A percentile compares a stretch with the other conserved stretches of the same genome.
Conservation (phyloP, 2,329 filamentous ascomycete species). For the Myriosclerotinia scirpicola region DNA sequence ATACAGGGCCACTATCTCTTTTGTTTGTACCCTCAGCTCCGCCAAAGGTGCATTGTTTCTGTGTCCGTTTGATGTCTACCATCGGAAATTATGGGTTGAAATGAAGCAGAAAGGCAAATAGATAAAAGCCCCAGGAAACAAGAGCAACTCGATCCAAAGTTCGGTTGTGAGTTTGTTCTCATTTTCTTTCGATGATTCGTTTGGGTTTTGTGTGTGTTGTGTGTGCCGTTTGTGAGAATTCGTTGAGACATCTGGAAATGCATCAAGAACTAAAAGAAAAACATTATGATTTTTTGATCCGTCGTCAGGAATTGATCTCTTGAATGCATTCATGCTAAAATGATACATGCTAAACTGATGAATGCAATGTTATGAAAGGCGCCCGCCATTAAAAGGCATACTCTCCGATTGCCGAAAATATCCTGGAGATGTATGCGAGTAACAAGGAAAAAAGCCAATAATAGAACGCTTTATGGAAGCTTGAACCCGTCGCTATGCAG, state of each 20-base stretch:
- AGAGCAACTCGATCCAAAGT: not conserved
- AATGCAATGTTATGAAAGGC: constrained; percentile 12
- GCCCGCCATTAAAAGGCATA: constrained; percentile 20
- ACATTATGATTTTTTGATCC: constrained; percentile 20
- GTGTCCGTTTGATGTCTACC: constrained; percentile 2
- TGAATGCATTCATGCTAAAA: not conserved
- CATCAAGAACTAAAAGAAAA: constrained; percentile 16
- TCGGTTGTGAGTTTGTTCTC: not conserved
- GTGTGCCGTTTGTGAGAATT: constrained; percentile 3
- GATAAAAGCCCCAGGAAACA: not conserved
- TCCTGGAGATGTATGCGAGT: constrained; percentile 16
- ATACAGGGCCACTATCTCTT: constrained; percentile 17
- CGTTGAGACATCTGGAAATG: constrained; percentile 6
- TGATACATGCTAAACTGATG: constrained; percentile 18
- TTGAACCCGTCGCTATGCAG: constrained; percentile 24
- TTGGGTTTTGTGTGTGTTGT: constrained; percentile 1
- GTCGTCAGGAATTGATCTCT: constrained; percentile 16
- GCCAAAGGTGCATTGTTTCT: constrained; percentile 10
- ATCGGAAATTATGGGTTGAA: constrained; percentile 10
- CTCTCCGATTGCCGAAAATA: constrained; percentile 1
- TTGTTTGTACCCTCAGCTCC: constrained; percentile 15
- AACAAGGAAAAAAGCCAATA: constrained; percentile 14
- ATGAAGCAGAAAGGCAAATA: not conserved
- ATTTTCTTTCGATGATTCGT: not conserved
- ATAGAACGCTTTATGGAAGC: constrained; percentile 20